These are phyloP conservation scores for Leucocoprinus leucothites DNA, from an alignment of 768 basidiomycete species.

Conservation along the genomic window DNA sequence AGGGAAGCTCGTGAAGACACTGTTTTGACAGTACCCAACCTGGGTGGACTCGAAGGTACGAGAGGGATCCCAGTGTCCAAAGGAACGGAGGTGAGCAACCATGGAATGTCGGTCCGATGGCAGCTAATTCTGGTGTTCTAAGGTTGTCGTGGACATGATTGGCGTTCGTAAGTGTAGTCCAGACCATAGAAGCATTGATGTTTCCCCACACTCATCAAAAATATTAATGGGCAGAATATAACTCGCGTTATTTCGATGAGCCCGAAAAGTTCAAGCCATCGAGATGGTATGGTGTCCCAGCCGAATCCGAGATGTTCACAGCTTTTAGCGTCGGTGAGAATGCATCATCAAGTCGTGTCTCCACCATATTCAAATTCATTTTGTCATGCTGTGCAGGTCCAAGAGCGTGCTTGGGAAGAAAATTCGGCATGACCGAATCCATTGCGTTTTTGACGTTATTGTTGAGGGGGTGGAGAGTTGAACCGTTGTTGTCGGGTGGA, in stretches of 20 bases:
- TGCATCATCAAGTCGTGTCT: not conserved
- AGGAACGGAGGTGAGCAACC: slow-evolving; percentile 29
- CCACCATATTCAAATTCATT: too few relatives aligned
- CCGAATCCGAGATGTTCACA: slow-evolving; percentile 40
- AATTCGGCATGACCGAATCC: slow-evolving; percentile 51
- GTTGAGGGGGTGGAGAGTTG: slow-evolving; percentile 50
- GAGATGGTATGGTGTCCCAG: slow-evolving; percentile 42
- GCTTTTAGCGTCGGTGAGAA: slow-evolving; percentile 44
- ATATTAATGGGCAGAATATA: slow-evolving; percentile 36
- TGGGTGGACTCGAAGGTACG: slow-evolving; percentile 35
- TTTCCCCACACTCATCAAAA: not conserved
- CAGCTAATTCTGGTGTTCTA: not conserved
- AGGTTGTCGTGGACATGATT: slow-evolving; percentile 45
- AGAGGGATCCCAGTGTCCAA: slow-evolving; percentile 34
- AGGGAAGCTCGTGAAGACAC: slow-evolving; percentile 43
- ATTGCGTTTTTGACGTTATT: slow-evolving; percentile 51
- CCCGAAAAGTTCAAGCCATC: slow-evolving; percentile 48
- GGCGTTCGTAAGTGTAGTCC: slow-evolving; percentile 40
- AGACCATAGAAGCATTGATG: not conserved
- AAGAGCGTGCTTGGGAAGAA: slow-evolving; percentile 51
- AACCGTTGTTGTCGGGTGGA: slow-evolving; percentile 36
- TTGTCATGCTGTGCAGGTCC: slow-evolving; percentile 30
- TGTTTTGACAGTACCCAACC: slow-evolving; percentile 36
- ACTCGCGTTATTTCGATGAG: slow-evolving; percentile 45
- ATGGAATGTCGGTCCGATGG: not conserved